A percentile compares a stretch with the other conserved stretches of the same genome.
phyloP scores from a whole-genome alignment of 345 rosid species.

The Syzygium jambos region DNA sequence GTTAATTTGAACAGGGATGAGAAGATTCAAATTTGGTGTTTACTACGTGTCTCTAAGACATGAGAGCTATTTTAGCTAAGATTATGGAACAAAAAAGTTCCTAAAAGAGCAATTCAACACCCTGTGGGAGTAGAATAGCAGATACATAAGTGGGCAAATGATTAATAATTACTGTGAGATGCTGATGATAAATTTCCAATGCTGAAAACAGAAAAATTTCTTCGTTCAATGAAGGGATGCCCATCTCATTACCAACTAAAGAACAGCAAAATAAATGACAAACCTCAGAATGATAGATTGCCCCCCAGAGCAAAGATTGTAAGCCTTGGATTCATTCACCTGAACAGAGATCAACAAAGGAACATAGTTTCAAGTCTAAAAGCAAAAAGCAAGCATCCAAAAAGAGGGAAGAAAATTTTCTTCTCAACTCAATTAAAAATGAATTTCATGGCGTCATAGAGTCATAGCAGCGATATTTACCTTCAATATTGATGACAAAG shows the following conservation, averaged over 20 bases:
- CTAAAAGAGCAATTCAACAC: not conserved
- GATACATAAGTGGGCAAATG: not conserved
- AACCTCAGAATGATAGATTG: constrained; percentile 63
- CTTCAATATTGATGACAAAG: constrained; percentile 89
- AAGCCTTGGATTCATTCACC: constrained; percentile 75
- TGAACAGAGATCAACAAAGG: constrained; percentile 11
- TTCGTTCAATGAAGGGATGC: not conserved
- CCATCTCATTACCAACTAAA: not conserved
- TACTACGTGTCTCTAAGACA: not conserved
- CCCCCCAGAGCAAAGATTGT: constrained; percentile 36
- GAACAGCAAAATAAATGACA: not conserved
- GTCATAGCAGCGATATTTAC: constrained; percentile 15
- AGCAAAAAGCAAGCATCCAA: not conserved
- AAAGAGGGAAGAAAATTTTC: not conserved
- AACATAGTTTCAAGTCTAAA: not conserved
- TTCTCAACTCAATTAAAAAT: not conserved
- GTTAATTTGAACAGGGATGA: not conserved
- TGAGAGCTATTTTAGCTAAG: not conserved
- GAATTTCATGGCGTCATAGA: not conserved
- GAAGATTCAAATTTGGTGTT: not conserved
- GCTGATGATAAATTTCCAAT: not conserved
- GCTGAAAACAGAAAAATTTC: not conserved
- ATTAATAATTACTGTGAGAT: not conserved
- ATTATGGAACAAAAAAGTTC: not conserved
- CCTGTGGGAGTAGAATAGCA: not conserved